Evolutionary conservation across 441 rosid species (phyloP).

Genomic region (Codiaeum variegatum): DNA sequence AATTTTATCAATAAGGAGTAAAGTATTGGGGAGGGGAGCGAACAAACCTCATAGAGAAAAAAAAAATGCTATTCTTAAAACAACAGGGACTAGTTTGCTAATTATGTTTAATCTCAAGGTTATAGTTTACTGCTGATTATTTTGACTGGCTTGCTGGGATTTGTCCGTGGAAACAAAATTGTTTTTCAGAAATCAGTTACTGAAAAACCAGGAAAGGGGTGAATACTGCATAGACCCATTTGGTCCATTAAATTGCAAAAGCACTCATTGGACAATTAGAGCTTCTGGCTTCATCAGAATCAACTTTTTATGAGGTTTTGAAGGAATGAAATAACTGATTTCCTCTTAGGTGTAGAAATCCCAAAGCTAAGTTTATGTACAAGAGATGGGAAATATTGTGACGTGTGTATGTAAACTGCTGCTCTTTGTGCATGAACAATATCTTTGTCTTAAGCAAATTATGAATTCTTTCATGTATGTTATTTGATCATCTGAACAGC

Average conservation of each 20-base stretch:
- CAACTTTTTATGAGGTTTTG: neutral
- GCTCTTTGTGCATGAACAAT: neutral
- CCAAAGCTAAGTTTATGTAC: neutral
- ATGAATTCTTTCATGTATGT: neutral
- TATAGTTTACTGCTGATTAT: neutral
- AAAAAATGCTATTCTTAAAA: no score
- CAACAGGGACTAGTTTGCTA: no score
- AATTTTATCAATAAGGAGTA: no score
- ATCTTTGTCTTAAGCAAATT: neutral
- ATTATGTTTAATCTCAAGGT: no score
- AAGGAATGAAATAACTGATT: neutral
- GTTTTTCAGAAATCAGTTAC: neutral
- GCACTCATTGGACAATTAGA: neutral
- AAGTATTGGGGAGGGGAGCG: no score
- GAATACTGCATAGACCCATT: neutral
- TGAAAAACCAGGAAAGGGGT: neutral
- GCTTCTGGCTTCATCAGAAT: neutral
- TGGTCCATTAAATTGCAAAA: neutral
- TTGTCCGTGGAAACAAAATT: neutral
- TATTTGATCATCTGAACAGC: neutral
- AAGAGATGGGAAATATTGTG: neutral
- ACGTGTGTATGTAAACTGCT: neutral
- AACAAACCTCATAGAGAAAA: no score
- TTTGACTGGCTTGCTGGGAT: neutral
- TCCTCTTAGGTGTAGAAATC: neutral